These are phyloP conservation scores for Colletotrichum sp. DNA, from an alignment of 2,329 filamentous ascomycete genomes.

Conservation along the genomic window DNA sequence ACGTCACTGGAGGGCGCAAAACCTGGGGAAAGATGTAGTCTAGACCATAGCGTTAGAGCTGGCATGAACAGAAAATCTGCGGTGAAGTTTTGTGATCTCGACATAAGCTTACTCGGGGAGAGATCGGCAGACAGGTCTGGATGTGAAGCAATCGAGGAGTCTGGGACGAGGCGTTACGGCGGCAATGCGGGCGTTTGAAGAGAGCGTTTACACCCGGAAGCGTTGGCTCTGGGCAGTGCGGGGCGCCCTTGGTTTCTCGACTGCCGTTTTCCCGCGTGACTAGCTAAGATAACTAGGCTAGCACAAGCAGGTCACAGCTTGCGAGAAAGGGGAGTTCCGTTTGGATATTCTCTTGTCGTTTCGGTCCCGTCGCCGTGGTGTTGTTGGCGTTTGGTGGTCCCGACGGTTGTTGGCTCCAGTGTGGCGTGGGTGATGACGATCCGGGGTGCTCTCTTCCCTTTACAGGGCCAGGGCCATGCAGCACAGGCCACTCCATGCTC, in stretches of 20 bases:
- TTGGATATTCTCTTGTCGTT: neutral
- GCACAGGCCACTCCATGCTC: neutral
- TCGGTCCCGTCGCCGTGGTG: neutral
- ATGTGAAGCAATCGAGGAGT: neutral
- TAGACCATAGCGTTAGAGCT: neutral
- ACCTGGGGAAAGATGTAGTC: neutral
- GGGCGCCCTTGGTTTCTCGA: neutral
- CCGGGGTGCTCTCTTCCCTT: neutral
- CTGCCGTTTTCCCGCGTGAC: neutral
- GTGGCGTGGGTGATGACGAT: neutral
- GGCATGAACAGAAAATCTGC: neutral
- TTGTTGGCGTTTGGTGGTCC: neutral
- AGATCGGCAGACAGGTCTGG: neutral
- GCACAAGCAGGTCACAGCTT: neutral
- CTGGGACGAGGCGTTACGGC: neutral
- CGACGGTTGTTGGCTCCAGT: neutral
- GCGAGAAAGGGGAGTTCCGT: neutral
- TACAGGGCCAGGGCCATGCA: neutral
- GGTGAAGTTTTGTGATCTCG: neutral
- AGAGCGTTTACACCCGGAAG: neutral
- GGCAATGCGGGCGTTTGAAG: neutral
- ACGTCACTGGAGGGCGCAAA: neutral
- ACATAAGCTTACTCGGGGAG: neutral
- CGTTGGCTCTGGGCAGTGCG: neutral
- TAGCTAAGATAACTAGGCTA: neutral